A percentile compares a stretch with the other conserved stretches of the same genome.
Conservation (phyloP, 345 rosid genomes). For the Salix suchowensis region DNA sequence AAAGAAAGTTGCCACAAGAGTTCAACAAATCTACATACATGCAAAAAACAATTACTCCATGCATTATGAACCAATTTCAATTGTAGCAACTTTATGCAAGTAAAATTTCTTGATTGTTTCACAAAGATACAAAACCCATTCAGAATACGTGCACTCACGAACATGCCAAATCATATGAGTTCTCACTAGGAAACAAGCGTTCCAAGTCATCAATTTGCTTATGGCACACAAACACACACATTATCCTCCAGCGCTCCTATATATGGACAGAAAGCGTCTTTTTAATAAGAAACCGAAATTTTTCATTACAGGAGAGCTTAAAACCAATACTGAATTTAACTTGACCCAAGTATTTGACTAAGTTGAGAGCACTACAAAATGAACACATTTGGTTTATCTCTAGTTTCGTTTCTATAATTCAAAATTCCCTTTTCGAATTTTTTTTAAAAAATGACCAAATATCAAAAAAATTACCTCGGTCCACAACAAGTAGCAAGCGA, state of each 20-base stretch:
- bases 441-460: neutral
- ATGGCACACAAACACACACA: too few relatives aligned
- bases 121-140: neutral
- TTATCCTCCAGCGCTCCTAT: neutral
- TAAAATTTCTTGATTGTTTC: neutral
- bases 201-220: neutral
- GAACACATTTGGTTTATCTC: neutral
- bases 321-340: too few relatives aligned
- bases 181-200: neutral
- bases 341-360: too few relatives aligned
- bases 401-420: neutral
- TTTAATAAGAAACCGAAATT: neutral
- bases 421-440: constrained; percentile 1
- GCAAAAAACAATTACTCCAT: neutral
- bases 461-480: constrained; percentile 55
- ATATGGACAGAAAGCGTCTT: neutral
- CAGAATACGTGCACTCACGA: neutral
- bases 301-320: too few relatives aligned
- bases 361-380: neutral
- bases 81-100: neutral
- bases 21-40: constrained; percentile 74
- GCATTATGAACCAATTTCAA: neutral
- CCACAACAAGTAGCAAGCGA: constrained; percentile 99
- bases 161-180: neutral
- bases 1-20: constrained; percentile 97